A percentile compares a stretch with the other conserved stretches of the same genome.
These are phyloP conservation scores for Pseudogymnoascus sp. DNA, from an alignment of 2,329 filamentous ascomycete genomes.

Conservation along the genomic window DNA sequence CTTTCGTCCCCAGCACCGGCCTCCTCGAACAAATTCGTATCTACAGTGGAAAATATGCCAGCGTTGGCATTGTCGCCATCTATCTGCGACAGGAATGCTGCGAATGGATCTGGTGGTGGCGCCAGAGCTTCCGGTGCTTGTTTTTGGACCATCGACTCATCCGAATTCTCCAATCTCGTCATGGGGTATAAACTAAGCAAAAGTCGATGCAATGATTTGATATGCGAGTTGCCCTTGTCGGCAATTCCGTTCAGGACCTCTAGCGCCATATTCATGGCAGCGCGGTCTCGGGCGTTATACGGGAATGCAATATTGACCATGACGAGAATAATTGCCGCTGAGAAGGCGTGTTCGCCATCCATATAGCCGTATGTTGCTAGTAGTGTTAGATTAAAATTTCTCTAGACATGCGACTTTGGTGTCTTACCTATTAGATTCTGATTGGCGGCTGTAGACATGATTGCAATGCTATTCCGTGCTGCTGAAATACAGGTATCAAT, in stretches of 20 bases:
- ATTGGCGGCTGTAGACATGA: conserved; percentile 40
- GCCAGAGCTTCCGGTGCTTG: conserved; percentile 11
- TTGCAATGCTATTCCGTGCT: conserved; percentile 39
- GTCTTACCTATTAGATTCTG: conserved; percentile 40
- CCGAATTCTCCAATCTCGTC: neutral
- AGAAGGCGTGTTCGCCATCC: conserved; percentile 48
- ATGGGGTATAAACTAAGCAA: conserved; percentile 28
- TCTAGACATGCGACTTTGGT: neutral
- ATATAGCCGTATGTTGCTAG: conserved; percentile 48
- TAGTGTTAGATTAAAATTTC: neutral
- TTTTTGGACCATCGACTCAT: conserved; percentile 20
- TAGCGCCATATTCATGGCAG: conserved; percentile 38
- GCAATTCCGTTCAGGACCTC: conserved; percentile 41
- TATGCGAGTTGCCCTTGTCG: conserved; percentile 42
- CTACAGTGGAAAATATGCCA: conserved; percentile 4
- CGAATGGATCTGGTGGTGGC: neutral
- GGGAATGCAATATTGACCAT: conserved; percentile 48
- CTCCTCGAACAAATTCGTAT: conserved; percentile 18
- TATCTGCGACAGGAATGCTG: neutral
- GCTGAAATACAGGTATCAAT: conserved; percentile 45
- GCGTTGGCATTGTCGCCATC: conserved; percentile 3
- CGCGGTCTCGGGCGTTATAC: conserved; percentile 31
- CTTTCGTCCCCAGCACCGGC: conserved; percentile 31
- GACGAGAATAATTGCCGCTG: conserved; percentile 43
- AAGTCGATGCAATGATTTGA: conserved; percentile 33